Conservation (phyloP, 768 basidiomycete genomes). For the Pleurotus platypus region DNA sequence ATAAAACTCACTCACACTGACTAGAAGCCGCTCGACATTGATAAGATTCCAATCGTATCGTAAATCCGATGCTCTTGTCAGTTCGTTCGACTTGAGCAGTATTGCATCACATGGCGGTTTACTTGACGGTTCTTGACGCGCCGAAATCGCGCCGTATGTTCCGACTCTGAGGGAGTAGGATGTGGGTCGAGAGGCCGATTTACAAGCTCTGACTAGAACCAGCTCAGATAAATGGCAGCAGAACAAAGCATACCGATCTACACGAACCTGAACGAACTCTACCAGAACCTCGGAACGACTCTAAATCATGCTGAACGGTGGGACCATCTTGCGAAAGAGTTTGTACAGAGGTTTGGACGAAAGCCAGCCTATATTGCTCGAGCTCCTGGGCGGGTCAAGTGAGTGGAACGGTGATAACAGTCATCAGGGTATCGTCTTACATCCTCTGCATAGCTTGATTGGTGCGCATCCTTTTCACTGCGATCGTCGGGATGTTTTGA, state of each 20-base stretch:
- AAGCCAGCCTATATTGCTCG: slow-evolving; percentile 68
- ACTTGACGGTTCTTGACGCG: not conserved
- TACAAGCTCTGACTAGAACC: no score
- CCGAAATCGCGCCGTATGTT: not conserved
- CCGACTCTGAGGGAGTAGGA: not conserved
- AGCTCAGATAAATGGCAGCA: slow-evolving; percentile 39
- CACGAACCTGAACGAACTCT: slow-evolving; percentile 52
- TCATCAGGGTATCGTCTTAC: not conserved
- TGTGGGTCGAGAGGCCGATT: not conserved
- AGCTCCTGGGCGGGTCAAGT: slow-evolving; percentile 85
- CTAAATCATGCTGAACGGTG: slow-evolving; percentile 57
- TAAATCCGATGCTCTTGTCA: no score
- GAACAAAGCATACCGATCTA: slow-evolving; percentile 60
- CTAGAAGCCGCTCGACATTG: no score
- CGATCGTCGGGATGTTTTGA: no score
- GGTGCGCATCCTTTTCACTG: slow-evolving; percentile 23
- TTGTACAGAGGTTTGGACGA: slow-evolving; percentile 58
- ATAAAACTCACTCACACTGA: no score
- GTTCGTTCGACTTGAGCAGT: no score
- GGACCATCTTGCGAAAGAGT: slow-evolving; percentile 59
- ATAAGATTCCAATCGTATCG: no score
- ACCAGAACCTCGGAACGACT: slow-evolving; percentile 48
- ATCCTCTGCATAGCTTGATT: slow-evolving; percentile 31
- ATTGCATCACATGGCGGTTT: not conserved
- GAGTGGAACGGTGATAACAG: slow-evolving; percentile 15